phyloP scores from a whole-genome alignment of 495 filamentous ascomycete genomes.

The Penicillium psychrofluorescens region DNA sequence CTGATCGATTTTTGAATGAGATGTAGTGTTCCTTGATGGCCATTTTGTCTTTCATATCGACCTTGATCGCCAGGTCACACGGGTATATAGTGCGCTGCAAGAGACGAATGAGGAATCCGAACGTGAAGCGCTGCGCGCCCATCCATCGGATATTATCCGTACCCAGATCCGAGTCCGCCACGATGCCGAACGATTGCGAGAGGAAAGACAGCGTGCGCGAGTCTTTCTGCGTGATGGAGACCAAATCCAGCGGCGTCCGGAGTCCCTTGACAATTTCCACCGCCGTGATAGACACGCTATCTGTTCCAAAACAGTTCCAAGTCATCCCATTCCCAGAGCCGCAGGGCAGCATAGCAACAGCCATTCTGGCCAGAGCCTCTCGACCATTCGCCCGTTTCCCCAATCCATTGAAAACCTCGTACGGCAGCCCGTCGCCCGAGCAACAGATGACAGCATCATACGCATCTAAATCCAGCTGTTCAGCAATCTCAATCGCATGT shows the following conservation, averaged over 20 bases:
- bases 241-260: conserved; percentile 71
- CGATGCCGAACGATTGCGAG: conserved; percentile 82
- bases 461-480: conserved; percentile 67
- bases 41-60: conserved; percentile 70
- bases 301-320: conserved; percentile 79
- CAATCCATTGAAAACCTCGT: conserved; percentile 93
- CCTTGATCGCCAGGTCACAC: conserved; percentile 78
- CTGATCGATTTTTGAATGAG: conserved; percentile 34
- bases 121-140: conserved; percentile 76
- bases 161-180: conserved; percentile 81
- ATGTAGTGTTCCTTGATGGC: conserved; percentile 68
- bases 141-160: conserved; percentile 93
- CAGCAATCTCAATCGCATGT: conserved; percentile 72
- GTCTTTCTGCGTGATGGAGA: conserved; percentile 78
- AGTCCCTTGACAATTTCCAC: conserved; percentile 80
- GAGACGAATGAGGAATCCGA: conserved; percentile 69
- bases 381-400: conserved; percentile 66
- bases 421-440: conserved; percentile 85
- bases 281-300: conserved; percentile 66
- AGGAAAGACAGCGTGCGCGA: conserved; percentile 75
- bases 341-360: conserved; percentile 83
- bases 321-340: conserved; percentile 93
- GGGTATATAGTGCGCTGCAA: conserved; percentile 71
- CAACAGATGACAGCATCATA: conserved; percentile 83
- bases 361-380: conserved; percentile 67